Conservation (phyloP, 208 protist genomes). For the Herpetomonas samuelpessoai region DNA sequence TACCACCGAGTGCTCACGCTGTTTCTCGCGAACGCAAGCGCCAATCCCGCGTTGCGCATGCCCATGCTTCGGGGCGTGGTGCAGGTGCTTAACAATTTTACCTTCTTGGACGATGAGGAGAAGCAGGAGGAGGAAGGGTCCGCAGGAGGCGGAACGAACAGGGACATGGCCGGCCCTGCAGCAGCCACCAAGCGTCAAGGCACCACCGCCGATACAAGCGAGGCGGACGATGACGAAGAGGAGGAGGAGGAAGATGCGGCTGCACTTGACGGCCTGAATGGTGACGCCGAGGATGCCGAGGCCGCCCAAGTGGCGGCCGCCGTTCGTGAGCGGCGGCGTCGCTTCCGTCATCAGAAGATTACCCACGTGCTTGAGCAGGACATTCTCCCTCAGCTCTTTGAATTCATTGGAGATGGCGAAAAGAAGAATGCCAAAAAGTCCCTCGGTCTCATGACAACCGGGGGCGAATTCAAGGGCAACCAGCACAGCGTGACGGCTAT, state of each 20-base stretch:
- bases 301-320: slow-evolving; percentile 27
- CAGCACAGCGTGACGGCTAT: slow-evolving; percentile 63
- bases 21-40: slow-evolving; percentile 72
- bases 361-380: slow-evolving; percentile 75
- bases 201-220: slow-evolving; percentile 7
- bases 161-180: slow-evolving; percentile 1
- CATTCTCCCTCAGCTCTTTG: slow-evolving; percentile 84
- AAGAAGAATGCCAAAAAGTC: slow-evolving; percentile 12
- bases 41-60: slow-evolving; percentile 58
- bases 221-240: slow-evolving; percentile 61
- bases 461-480: slow-evolving; percentile 33
- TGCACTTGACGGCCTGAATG: background rate
- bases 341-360: slow-evolving; percentile 58
- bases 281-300: slow-evolving; percentile 64
- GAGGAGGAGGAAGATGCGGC: slow-evolving; percentile 27
- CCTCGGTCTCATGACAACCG: slow-evolving; percentile 6
- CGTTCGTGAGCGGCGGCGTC: slow-evolving; percentile 34
- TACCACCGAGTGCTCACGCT: slow-evolving; percentile 85
- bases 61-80: slow-evolving; percentile 86
- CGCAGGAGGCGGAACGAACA: background rate
- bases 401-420: slow-evolving; percentile 58
- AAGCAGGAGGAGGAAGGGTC: slow-evolving; percentile 8
- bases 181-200: slow-evolving; percentile 20
- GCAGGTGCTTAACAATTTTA: slow-evolving; percentile 83
- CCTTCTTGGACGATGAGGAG: slow-evolving; percentile 61